Evolutionary conservation across 1,284 basidiomycete species (phyloP).

Genomic region (Heterobasidion occidentale): DNA sequence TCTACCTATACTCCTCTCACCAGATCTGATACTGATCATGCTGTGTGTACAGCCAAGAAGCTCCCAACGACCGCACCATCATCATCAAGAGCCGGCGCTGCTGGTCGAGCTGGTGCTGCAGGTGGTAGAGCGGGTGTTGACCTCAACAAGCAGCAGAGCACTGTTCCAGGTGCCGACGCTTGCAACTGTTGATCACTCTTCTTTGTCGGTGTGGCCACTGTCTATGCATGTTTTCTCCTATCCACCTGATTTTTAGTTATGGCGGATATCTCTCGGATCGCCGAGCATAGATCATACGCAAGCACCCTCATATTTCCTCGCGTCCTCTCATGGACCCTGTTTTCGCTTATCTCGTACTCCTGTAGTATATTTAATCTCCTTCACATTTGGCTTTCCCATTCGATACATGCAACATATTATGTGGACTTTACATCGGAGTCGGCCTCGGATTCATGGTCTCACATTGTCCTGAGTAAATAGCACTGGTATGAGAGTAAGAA

Average conservation of each 20-base stretch:
- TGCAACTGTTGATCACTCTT: constrained; percentile 61
- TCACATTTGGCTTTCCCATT: constrained; percentile 1
- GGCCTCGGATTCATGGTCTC: not conserved
- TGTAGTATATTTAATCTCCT: constrained; percentile 11
- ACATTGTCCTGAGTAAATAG: no score
- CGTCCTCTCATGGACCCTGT: not conserved
- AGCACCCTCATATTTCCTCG: not conserved
- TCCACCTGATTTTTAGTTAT: not conserved
- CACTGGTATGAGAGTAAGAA: no score
- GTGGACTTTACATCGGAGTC: constrained; percentile 4
- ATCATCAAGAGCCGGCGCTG: constrained; percentile 42
- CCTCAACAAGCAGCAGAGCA: constrained; percentile 55
- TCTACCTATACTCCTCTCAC: constrained; percentile 1
- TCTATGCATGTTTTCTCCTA: not conserved
- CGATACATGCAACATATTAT: constrained; percentile 12
- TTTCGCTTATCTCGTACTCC: constrained; percentile 9
- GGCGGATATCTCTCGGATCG: not conserved
- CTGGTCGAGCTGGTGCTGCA: constrained; percentile 34
- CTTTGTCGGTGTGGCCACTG: constrained; percentile 1
- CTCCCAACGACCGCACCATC: constrained; percentile 68
- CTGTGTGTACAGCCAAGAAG: constrained; percentile 57
- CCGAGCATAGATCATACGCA: not conserved
- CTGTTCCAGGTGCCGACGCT: constrained; percentile 46
- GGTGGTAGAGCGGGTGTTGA: constrained; percentile 58
- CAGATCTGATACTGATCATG: constrained; percentile 6